Evolutionary conservation across 352 stramenopile genomes (phyloP), one percentile per base, ranked within the genome.

Genomic region (Phytophthora constricta): DNA sequence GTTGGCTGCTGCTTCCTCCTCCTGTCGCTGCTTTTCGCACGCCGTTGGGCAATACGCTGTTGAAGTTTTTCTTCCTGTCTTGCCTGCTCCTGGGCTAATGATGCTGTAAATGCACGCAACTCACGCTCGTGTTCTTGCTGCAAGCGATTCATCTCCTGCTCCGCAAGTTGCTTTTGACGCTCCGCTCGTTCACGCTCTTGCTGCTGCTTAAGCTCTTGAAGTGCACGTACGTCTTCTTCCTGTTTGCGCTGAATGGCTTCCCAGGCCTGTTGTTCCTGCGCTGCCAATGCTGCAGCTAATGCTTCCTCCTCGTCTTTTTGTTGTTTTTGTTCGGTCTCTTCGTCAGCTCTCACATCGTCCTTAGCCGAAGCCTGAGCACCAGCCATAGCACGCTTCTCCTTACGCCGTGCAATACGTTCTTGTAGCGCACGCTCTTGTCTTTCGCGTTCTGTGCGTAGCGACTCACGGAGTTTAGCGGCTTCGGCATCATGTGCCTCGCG

Each of bases 31-130:
- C 42, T 83, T 90, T 13, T 72, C 13, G 82, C 77, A 31, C 79
- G 73, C 9, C 83, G 68, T 55, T 80, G 73, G 13, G 70, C 69
- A 27, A 91, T 90, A 14, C 83, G 83, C 49, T 87, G 79, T 42
- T 91, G 78, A 19, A 93, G 65, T 41, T 87, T 88, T 31, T 82
- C 65, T 59, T 93, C 85, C 52, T 92, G 85, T 14, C 80, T 73
- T 33, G 74, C 73, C 31, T 89, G 83, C 20, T 94, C 86, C 5
- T 71, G 74, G 9, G 76, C 59, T 17, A 92, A 58, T 4, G 85
- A 87, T 0, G 62, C 53, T 16, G 77, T 70, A 13, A 93, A 52
- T 5, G 56, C 63, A 17, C 62, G 64, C 42, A 86, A 66, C 23
- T 93, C 85, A n/a, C 68, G 62, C 51, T 86, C 83, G 41, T 93